These are phyloP conservation scores for Chlorella vulgaris DNA, from an alignment of 139 green algal species.

Conservation along the genomic window DNA sequence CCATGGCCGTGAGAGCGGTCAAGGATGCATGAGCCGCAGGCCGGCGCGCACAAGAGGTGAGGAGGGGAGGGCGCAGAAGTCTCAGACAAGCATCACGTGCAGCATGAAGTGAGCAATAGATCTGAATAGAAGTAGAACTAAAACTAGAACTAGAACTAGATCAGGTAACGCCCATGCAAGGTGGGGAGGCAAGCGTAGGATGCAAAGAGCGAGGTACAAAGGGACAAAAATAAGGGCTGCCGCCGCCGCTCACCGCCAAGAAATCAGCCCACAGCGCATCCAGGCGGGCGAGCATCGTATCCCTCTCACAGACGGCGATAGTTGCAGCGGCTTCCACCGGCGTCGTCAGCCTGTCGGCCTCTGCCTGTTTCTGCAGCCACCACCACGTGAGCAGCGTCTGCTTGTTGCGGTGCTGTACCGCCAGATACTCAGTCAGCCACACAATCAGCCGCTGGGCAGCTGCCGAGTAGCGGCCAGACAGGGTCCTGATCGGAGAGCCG, in stretches of 20 bases:
- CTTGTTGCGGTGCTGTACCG: neutral
- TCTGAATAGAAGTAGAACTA: no score
- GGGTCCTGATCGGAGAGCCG: neutral
- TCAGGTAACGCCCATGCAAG: no score
- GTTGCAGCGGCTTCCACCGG: neutral
- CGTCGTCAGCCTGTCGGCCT: neutral
- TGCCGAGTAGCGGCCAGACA: neutral
- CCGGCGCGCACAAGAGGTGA: no score
- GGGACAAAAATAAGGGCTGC: no score
- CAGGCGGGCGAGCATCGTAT: constrained; percentile 7
- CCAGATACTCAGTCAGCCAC: constrained; percentile 13
- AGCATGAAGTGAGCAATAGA: no score
- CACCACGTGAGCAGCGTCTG: constrained; percentile 4
- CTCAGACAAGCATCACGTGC: no score
- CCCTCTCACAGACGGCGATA: neutral
- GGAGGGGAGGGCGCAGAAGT: no score
- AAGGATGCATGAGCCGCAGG: neutral
- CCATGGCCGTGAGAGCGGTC: neutral
- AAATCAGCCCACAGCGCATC: constrained; percentile 42
- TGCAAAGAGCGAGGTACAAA: no score
- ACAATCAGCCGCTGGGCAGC: neutral
- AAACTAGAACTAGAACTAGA: no score
- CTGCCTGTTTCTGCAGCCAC: neutral
- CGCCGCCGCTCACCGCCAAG: constrained; percentile 12
- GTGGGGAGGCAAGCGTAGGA: no score